Evolutionary conservation across 371 early-diverging fungal genomes (phyloP).

Genomic region (Catenaria anguillulae): DNA sequence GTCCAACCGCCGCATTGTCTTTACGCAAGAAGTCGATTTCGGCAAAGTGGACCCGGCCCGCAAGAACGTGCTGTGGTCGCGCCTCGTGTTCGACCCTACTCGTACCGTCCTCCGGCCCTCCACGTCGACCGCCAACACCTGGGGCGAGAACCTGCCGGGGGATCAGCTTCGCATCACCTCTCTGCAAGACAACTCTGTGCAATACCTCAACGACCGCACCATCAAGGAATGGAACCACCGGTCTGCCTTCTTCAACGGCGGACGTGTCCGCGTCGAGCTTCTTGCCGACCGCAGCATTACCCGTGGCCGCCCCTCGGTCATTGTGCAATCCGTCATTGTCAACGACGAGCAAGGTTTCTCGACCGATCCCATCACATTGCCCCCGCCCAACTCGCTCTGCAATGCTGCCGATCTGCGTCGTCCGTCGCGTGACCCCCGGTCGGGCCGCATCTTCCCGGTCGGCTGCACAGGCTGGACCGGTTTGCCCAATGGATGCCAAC

Average conservation of each 20-base stretch:
- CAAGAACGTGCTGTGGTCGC: constrained; percentile 2
- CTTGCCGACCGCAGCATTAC: not conserved
- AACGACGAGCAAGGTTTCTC: not conserved
- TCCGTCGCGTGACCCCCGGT: not conserved
- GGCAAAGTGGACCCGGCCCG: not conserved
- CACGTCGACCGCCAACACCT: not conserved
- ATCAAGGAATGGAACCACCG: constrained; percentile 2
- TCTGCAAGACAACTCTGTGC: not conserved
- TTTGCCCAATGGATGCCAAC: not conserved
- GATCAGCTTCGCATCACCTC: constrained; percentile 2
- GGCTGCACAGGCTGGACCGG: constrained; percentile 9
- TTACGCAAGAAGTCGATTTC: not conserved
- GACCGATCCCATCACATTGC: not conserved
- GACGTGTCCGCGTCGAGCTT: not conserved
- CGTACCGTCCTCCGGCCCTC: not conserved
- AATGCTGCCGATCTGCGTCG: constrained; percentile 2
- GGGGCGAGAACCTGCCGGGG: not conserved
- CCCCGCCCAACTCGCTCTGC: constrained; percentile 1
- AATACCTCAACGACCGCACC: constrained; percentile 4
- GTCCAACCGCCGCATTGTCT: not conserved
- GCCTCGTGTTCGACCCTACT: not conserved
- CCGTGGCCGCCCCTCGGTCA: constrained; percentile 1
- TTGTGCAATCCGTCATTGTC: constrained; percentile 4
- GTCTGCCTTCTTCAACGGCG: constrained; percentile 10
- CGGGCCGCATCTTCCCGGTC: constrained; percentile 2